Evolutionary conservation across 768 basidiomycete species (phyloP), one percentile per base, ranked within the genome.

Genomic region (Trametes maxima): DNA sequence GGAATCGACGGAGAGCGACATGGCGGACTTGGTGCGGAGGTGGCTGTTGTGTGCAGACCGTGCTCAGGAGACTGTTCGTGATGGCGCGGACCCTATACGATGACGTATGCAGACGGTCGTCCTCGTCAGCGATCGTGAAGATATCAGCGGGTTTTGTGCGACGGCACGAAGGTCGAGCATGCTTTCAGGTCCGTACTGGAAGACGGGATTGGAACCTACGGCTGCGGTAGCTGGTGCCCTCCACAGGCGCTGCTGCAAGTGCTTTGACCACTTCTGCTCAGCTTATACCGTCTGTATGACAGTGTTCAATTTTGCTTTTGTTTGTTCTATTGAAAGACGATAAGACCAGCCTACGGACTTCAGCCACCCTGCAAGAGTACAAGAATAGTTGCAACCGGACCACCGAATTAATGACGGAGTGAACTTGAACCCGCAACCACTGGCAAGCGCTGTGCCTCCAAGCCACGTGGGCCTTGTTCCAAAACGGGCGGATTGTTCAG

Each of bases 1-100:
- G 12, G 72, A 68, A 12, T 73, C 58, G 25, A 70, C 46, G 25
- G 56, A 65, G 52, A 66, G 53, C 16, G 59, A 8, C 63, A 64
- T 67, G 1, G 6, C 42, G 25, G 35, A n/a, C 4, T 1, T 43
- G 22, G 6, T 35, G 33, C 33, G n/a, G n/a, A 25, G 25, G 14
- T 43, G 46, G 22, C 17, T 5, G 56, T 5, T 42, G n/a, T 8
- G 35, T 37, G 17, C 28, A 21, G 48, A 36, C 22, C 0, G 22
- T 21, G 37, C 16, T 14, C 13, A 24, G 28, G 37, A 44, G 10
- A 45, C 22, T 19, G 37, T 25, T 21, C 5, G 39, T 11, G 16
- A 17, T 10, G 21, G 22, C 8, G 2, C 6, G 11, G 56, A 28
- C 24, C 12, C 10, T 13, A 52, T 52, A 19, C 2, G 46, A 49